Base-by-base conservation (phyloP, 2,329 filamentous ascomycete species). In the Orbilia ellipsospora region DNA sequence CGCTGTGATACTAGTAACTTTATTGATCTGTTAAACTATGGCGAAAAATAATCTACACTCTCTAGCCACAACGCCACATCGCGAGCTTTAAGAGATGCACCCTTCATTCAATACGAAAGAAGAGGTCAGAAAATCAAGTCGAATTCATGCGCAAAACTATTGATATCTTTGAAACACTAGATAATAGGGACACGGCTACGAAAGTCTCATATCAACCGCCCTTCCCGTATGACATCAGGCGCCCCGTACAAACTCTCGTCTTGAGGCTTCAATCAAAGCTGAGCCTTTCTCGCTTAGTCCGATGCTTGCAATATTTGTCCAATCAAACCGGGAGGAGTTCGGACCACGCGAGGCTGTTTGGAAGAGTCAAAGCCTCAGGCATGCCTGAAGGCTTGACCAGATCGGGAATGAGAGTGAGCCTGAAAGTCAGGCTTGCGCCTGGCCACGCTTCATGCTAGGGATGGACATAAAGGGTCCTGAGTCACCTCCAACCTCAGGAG, bases 321-420 rank as follows among this genome's bases (percentile, higher is more conserved):
- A 74, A 74, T 68, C 7, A 63, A 13, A 18, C 44, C 40, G 40
- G 40, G 40, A 44, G 12, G 10, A 56, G 28, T 20, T 4, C 16
- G 31, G 28, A 40, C 20, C 26, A 42, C 23, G 57, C 59, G 42
- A 70, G 66, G 66, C 66, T 50, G 28, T 59, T 42, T 36, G 13
- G 16, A 63, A 57, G 66, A 70, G 66, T 66, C 70, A 68, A 67
- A 74, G 70, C 69, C 69, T 74, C 62, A 73, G 69, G 69, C 62
- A 67, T 63, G 63, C 69, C 69, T 55, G 51, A 67, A 16, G 52
- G 52, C 63, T 61, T 55, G 51, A 44, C 48, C 42, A 18, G 31
- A 56, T 62, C 10, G 16, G 51, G 69, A 42, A 8, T 13, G 18
- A 23, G 42, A 31, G 69, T 67, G 57, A 56, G 69, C 70, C 70